phyloP scores from a whole-genome alignment of 768 basidiomycete species.

The Dacryopinax primogenitus region DNA sequence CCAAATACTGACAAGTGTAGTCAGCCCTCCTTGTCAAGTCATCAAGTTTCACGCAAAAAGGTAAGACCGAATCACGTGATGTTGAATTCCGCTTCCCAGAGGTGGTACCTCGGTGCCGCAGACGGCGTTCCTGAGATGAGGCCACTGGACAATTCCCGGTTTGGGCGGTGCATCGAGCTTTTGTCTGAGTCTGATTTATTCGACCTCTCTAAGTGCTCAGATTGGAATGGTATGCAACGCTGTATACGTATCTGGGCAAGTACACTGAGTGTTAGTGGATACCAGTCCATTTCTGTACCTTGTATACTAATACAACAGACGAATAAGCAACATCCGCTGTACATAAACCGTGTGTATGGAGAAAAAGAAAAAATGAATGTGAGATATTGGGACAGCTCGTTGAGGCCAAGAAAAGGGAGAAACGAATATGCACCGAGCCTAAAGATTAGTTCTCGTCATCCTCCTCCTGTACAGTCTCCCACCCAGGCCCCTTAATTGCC shows the following conservation, averaged over 20 bases:
- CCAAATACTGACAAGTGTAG: too few relatives aligned
- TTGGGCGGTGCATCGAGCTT: too few relatives aligned
- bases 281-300: conserved; percentile 1
- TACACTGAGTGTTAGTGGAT: not conserved
- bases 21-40: too few relatives aligned
- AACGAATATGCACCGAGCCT: not conserved
- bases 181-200: too few relatives aligned
- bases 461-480: not conserved
- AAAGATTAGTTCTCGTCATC: too few relatives aligned
- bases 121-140: too few relatives aligned
- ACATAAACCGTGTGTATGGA: not conserved
- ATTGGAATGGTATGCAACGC: too few relatives aligned
- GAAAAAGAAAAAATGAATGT: not conserved
- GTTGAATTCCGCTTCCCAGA: not conserved
- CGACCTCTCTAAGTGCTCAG: not conserved
- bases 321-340: not conserved
- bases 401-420: not conserved
- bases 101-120: conserved; percentile 2
- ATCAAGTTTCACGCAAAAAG: too few relatives aligned
- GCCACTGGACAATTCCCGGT: too few relatives aligned
- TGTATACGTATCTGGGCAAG: too few relatives aligned
- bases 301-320: not conserved
- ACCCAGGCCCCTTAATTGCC: not conserved
- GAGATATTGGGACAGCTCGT: too few relatives aligned
- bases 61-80: not conserved